Evolutionary conservation across 495 filamentous ascomycete genomes (phyloP).

Genomic region (Tuber indicum): DNA sequence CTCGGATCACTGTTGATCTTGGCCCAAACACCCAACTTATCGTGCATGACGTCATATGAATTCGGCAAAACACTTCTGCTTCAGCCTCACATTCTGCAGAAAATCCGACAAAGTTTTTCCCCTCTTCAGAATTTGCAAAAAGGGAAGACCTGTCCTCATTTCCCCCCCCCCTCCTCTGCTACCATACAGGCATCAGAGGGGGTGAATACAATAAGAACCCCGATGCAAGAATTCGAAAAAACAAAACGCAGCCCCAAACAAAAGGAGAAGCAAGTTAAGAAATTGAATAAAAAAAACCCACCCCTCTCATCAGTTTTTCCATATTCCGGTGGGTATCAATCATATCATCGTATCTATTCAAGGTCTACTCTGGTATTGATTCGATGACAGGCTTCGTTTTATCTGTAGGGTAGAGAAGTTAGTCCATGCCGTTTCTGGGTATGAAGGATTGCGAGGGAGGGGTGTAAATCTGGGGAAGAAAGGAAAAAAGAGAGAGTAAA

Average conservation of each 20-base stretch:
- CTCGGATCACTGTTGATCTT: not conserved
- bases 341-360: not conserved
- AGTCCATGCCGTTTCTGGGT: constrained; percentile 12
- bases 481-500: constrained; percentile 2
- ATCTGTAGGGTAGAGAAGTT: constrained; percentile 24
- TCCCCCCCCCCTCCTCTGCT: not conserved
- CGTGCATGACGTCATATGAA: not conserved
- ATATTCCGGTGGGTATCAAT: not conserved
- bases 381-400: constrained; percentile 34
- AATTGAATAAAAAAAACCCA: not conserved
- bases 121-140: not conserved
- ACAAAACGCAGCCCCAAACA: not conserved
- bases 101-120: not conserved
- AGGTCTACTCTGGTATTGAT: constrained; percentile 33
- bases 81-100: not conserved
- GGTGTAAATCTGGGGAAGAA: not conserved
- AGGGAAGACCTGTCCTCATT: not conserved
- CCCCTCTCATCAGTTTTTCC: not conserved
- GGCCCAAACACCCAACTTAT: not conserved
- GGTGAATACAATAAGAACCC: not conserved
- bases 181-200: not conserved
- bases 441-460: not conserved
- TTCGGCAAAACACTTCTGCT: not conserved
- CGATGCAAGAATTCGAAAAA: not conserved
- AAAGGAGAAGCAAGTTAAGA: not conserved